Base-by-base conservation (phyloP, 805 yeast species). In the Myxozyma monticola region DNA sequence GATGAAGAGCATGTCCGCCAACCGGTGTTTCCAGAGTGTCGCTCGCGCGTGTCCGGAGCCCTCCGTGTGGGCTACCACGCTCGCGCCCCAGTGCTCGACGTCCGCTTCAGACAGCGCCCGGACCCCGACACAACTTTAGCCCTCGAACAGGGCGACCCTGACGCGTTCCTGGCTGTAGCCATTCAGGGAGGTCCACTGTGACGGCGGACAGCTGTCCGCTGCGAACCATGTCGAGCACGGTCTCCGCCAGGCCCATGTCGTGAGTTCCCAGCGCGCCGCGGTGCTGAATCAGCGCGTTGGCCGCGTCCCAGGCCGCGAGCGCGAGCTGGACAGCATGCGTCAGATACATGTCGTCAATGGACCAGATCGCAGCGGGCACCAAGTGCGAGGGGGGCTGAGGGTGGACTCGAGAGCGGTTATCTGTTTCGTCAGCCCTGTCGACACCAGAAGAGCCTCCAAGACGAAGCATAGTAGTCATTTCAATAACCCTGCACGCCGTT, bases 191-290 rank as follows among this genome's bases (percentile, higher is more conserved):
- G 59, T 59, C 83, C 83, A 80, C n/a, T n/a, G n/a, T n/a, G n/a
- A n/a, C n/a, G n/a, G n/a, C n/a, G n/a, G n/a, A n/a, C n/a, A n/a
- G n/a, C n/a, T n/a, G n/a, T n/a, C n/a, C n/a, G n/a, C n/a, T n/a
- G n/a, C n/a, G n/a, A n/a, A n/a, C n/a, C n/a, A n/a, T n/a, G n/a
- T 21, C 5, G 12, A 60, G 30, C 14, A 49, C 38, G 4, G 75
- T 65, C 6, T 56, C 39, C 18, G 64, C 63, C 21, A 85, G 61
- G 0, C 57, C 59, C 15, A 86, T 61, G 63, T 91, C 97, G 65
- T 91, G 98, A 0, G 98, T 91, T 0, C 97, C 97, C 0, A 98
- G 98, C 14, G 87, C 73, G 0, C 98, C 98, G 22, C 98, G 71
- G 2, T 96, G 96, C 51, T 74, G 77, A n/a, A 88, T 62, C 40